Evolutionary conservation across 225 moss, liverwort and hornwort genomes (phyloP).

Genomic region (Pseudisothecium myosuroides): DNA sequence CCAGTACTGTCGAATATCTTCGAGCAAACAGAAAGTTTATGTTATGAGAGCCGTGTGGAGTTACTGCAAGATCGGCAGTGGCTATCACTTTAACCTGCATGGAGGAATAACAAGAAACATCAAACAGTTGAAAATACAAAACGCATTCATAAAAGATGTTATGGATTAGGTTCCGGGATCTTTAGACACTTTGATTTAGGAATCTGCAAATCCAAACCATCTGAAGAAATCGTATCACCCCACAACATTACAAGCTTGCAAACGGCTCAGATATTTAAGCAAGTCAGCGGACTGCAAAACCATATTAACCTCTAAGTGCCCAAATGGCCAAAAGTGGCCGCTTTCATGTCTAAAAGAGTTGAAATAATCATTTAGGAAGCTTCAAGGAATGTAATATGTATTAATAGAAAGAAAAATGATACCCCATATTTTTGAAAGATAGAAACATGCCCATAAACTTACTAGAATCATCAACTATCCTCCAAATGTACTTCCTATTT

Average conservation of each 20-base stretch:
- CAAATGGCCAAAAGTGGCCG: not conserved
- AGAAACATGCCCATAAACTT: not conserved
- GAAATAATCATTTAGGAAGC: not conserved
- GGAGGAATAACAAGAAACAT: not conserved
- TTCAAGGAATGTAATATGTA: not conserved
- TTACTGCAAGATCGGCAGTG: conserved; percentile 64
- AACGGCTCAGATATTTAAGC: not conserved
- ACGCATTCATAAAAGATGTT: not conserved
- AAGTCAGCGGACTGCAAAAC: not conserved
- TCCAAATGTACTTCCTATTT: not conserved
- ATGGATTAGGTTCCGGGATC: not conserved
- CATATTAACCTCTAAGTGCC: not conserved
- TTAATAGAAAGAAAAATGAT: not conserved
- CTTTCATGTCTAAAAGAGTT: not conserved
- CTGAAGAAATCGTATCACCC: not conserved
- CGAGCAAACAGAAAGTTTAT: conserved; percentile 91
- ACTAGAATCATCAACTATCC: not conserved
- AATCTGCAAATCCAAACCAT: not conserved
- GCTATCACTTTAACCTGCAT: conserved; percentile 59
- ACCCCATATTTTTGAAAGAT: too few species aligned
- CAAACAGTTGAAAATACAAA: not conserved
- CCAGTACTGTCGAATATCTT: conserved; percentile 59
- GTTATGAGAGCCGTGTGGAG: conserved; percentile 92
- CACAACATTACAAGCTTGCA: not conserved
- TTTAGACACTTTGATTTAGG: not conserved